Conservation (phyloP, 495 filamentous ascomycete species). For the Xylaria acuta region DNA sequence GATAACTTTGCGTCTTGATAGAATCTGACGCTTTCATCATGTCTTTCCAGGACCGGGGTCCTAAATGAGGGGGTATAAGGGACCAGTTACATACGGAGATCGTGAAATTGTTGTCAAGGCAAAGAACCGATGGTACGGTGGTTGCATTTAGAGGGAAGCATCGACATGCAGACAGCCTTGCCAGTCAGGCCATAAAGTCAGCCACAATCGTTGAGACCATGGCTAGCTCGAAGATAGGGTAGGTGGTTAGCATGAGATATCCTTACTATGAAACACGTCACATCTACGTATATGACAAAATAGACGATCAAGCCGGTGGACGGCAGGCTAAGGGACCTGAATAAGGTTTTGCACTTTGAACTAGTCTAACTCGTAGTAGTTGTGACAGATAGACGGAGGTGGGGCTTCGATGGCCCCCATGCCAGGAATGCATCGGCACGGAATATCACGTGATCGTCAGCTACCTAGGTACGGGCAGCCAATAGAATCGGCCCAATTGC, state of each 20-base stretch:
- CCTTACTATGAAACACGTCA: background rate
- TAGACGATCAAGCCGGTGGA: background rate
- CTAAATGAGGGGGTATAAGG: conserved; percentile 7
- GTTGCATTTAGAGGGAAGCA: conserved; percentile 7
- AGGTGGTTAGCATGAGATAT: background rate
- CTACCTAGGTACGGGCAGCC: conserved; percentile 35
- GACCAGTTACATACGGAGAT: background rate
- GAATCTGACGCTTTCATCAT: conserved; percentile 15
- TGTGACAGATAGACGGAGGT: conserved; percentile 9
- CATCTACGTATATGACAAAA: background rate
- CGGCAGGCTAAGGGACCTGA: background rate
- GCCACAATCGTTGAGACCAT: conserved; percentile 11
- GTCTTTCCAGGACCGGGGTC: conserved; percentile 1
- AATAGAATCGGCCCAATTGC: conserved; percentile 55
- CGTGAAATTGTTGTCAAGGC: background rate
- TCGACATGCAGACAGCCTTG: conserved; percentile 17
- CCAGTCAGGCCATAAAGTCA: conserved; percentile 20
- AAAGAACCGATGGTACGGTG: background rate
- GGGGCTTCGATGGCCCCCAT: conserved; percentile 12
- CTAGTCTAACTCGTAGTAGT: background rate
- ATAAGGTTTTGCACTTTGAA: background rate
- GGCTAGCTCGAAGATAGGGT: background rate
- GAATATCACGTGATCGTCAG: conserved; percentile 37
- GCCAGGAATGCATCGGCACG: conserved; percentile 23
- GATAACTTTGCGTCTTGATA: conserved; percentile 21